Conservation (phyloP, 257 asterid species). For the Avicennia marina region DNA sequence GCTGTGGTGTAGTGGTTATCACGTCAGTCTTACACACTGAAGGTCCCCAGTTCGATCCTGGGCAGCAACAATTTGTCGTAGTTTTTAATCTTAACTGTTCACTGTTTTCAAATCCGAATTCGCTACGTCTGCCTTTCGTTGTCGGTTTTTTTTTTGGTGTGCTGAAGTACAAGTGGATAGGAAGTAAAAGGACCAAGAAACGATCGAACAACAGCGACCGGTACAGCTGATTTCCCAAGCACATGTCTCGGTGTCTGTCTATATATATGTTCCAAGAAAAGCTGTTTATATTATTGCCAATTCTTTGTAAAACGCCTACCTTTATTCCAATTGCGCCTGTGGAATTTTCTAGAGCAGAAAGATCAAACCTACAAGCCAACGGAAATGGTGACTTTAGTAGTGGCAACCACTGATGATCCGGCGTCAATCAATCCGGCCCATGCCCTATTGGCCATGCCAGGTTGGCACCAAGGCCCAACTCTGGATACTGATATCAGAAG, state of each 20-base stretch:
- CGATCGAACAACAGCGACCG: not conserved
- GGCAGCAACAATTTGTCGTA: constrained; percentile 44
- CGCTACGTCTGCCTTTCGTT: too few relatives aligned
- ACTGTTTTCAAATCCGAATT: too few relatives aligned
- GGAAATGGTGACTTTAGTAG: constrained; percentile 72
- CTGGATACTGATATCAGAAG: constrained; percentile 54
- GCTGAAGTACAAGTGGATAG: too few relatives aligned
- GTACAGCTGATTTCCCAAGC: not conserved
- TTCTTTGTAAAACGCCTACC: not conserved
- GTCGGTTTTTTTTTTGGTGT: too few relatives aligned
- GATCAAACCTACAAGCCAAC: not conserved
- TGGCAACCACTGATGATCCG: constrained; percentile 83
- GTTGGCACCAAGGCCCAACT: constrained; percentile 63
- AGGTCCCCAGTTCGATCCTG: constrained; percentile 98
- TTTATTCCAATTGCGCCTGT: not conserved
- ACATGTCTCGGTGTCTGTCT: too few relatives aligned
- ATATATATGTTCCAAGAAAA: not conserved
- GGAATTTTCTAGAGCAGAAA: too few relatives aligned
- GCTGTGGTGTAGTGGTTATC: constrained; percentile 68
- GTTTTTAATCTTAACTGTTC: too few relatives aligned
- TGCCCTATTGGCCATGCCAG: constrained; percentile 70
- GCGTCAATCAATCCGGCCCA: constrained; percentile 83
- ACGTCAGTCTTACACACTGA: constrained; percentile 65
- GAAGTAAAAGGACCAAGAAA: not conserved
- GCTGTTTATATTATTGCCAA: not conserved